phyloP scores from a whole-genome alignment of 2,329 filamentous ascomycete genomes.

The Colletotrichum sojae region DNA sequence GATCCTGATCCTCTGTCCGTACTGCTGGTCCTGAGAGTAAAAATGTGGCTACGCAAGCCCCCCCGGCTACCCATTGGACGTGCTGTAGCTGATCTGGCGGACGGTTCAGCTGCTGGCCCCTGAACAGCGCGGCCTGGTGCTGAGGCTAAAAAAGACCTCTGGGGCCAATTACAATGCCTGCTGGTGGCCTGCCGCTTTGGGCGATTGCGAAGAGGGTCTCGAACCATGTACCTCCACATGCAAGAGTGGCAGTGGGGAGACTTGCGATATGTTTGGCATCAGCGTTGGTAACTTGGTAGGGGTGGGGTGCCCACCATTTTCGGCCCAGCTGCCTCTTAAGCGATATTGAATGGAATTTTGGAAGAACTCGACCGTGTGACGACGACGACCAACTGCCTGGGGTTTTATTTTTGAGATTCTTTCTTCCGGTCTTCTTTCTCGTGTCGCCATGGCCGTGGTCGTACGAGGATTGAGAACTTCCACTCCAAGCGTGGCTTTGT shows the following conservation, averaged over 20 bases:
- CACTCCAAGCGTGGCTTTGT: constrained; percentile 23
- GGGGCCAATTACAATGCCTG: constrained; percentile 33
- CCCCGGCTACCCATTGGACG: constrained; percentile 6
- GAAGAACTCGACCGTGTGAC: constrained; percentile 12
- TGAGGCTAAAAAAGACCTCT: constrained; percentile 26
- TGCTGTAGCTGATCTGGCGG: constrained; percentile 13
- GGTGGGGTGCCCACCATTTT: constrained; percentile 28
- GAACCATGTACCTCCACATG: constrained; percentile 38
- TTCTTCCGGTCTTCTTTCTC: not conserved
- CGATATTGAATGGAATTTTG: constrained; percentile 34
- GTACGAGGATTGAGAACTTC: constrained; percentile 20
- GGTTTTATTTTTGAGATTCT: no score
- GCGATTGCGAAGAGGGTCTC: constrained; percentile 22
- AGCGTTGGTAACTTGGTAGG: constrained; percentile 2
- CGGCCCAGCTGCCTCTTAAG: constrained; percentile 31
- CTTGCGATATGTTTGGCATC: constrained; percentile 37
- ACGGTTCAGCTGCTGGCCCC: constrained; percentile 35
- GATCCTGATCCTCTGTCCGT: no score
- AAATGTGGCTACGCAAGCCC: not conserved
- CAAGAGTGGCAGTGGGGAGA: constrained; percentile 26
- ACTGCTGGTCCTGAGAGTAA: no score
- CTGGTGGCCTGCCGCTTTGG: constrained; percentile 28
- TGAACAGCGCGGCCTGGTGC: constrained; percentile 12
- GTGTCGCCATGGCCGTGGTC: constrained; percentile 4
- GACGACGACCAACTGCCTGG: constrained; percentile 20